These are phyloP conservation scores for Salix viminalis DNA, from an alignment of 345 rosid genomes.

Conservation along the genomic window DNA sequence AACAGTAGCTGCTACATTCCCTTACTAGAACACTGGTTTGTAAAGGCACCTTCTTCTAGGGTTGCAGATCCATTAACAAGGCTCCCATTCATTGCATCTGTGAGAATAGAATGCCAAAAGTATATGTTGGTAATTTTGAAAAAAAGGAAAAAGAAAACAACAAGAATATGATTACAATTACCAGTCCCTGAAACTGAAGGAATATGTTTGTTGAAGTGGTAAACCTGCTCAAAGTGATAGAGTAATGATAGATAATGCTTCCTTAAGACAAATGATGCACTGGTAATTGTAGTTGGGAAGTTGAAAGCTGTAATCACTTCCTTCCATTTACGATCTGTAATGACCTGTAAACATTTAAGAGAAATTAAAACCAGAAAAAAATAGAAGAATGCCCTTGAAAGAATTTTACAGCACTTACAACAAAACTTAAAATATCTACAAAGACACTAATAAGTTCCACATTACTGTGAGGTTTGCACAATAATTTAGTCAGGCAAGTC, in stretches of 20 bases:
- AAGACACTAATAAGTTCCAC: neutral
- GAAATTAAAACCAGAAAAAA: neutral
- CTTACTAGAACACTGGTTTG: slow-evolving; percentile 23
- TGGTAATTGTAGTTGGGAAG: slow-evolving; percentile 81
- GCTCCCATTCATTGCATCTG: slow-evolving; percentile 31
- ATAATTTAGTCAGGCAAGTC: neutral
- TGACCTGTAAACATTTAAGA: slow-evolving; percentile 43
- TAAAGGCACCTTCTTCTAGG: slow-evolving; percentile 21
- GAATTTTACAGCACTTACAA: too few relatives aligned
- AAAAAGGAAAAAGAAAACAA: neutral
- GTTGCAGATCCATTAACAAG: slow-evolving; percentile 31
- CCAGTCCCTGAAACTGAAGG: slow-evolving; percentile 37
- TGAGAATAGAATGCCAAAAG: neutral
- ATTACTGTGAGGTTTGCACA: neutral
- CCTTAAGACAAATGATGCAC: slow-evolving; percentile 78
- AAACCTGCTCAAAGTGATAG: slow-evolving; percentile 66
- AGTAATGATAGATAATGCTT: slow-evolving; percentile 71
- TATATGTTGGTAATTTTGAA: neutral
- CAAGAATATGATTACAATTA: slow-evolving; percentile 13
- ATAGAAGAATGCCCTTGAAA: neutral
- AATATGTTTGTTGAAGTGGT: slow-evolving; percentile 46
- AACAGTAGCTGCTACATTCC: neutral
- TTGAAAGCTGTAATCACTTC: slow-evolving; percentile 68
- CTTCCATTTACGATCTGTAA: slow-evolving; percentile 79
- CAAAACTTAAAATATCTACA: too few relatives aligned